Base-by-base conservation (phyloP, 306 rosid genomes). In the Senna tora region DNA sequence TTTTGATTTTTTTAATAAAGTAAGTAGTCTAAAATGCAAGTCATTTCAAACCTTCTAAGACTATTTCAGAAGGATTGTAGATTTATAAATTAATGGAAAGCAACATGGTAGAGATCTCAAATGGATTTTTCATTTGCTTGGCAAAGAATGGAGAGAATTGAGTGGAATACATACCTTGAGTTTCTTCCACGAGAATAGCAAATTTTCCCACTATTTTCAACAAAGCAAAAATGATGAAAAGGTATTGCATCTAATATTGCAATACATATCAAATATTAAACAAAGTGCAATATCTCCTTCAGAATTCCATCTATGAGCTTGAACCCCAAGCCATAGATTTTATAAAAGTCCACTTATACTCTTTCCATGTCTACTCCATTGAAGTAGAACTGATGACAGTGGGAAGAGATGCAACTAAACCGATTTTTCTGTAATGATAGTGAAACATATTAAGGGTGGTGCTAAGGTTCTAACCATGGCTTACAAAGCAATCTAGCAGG, bases 101-200 rank as follows among this genome's bases (percentile, higher is more conserved):
- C 3, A 25, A 25, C 30, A 25, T 25, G 30, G 30, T 25, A 25
- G 30, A 25, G 30, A 25, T 25, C 30, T 25, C 30, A 25, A 3
- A 25, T 1, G 30, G 30, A 25, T 25, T 25, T 25, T 41, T 2
- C 2, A 41, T 47, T n/a, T 50, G 54, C 12, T 4, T 33, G 53
- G 46, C 43, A 62, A 80, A 42, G 61, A 57, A 69, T 34, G 82
- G 71, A n/a, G 57, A 63, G 12, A 80, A 75, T n/a, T 63, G 65
- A n/a, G 77, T 80, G 67, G 77, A 51, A 51, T 67, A 76, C 14
- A 64, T 84, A 20, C 77, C 87, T 13, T 82, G 85, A n/a, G 57
- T 84, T 55, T 54, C 76, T 38, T 47, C 86, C 12, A 56, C 45
- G 12, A 77, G 74, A 9, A 41, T 49, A n/a, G 75, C 66, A 8